Evolutionary conservation across 2,329 filamentous ascomycete species (phyloP).

Genomic region (Zymoseptoria ardabiliae): DNA sequence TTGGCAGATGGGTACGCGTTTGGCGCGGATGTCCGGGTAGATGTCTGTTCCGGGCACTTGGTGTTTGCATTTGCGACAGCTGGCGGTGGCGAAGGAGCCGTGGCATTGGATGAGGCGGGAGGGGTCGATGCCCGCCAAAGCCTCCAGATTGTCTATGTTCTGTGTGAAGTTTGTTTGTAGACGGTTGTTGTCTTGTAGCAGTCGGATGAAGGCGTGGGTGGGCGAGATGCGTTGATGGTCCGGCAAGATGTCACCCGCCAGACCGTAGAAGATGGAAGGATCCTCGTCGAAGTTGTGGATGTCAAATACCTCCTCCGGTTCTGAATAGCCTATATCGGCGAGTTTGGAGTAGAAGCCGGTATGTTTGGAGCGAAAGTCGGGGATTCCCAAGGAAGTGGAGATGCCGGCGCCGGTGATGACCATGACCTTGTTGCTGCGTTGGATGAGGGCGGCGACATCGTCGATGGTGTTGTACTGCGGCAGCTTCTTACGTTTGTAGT

Average conservation of each 20-base stretch:
- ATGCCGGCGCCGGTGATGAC: constrained; percentile 94
- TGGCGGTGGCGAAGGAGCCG: constrained; percentile 88
- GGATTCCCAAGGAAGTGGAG: constrained; percentile 91
- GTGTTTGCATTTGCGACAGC: constrained; percentile 73
- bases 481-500: constrained; percentile 75
- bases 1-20: constrained; percentile 70
- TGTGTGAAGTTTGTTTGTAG: constrained; percentile 96
- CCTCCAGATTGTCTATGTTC: constrained; percentile 73
- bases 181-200: constrained; percentile 81
- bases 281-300: constrained; percentile 80
- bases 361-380: constrained; percentile 90
- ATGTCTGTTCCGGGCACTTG: constrained; percentile 69
- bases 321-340: constrained; percentile 65
- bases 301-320: constrained; percentile 94
- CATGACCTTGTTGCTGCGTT: constrained; percentile 72
- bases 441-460: constrained; percentile 73
- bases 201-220: constrained; percentile 86
- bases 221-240: constrained; percentile 74
- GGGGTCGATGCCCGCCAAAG: constrained; percentile 70
- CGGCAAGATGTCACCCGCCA: constrained; percentile 85
- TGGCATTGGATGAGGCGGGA: constrained; percentile 92
- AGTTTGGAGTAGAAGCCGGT: constrained; percentile 86
- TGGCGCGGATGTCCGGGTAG: constrained; percentile 69
- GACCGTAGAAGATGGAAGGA: constrained; percentile 80
- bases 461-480: constrained; percentile 74